Percentiles rank a stretch among this genome's conserved stretches.
phyloP scores from a whole-genome alignment of 176 grass and related monocot genomes.

The Alopecurus myosuroides region DNA sequence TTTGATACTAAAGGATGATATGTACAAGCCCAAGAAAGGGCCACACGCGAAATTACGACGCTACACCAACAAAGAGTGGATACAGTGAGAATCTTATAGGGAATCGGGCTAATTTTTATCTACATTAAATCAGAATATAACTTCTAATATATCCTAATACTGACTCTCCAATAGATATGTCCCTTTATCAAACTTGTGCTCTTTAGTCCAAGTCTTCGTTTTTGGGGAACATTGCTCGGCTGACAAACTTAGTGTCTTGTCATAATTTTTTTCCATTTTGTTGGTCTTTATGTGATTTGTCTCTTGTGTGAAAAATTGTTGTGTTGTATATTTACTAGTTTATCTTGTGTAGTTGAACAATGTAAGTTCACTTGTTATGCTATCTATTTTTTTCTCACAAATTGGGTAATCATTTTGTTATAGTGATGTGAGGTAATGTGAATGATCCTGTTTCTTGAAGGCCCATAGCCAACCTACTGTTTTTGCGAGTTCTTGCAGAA shows the following conservation, averaged over 20 bases:
- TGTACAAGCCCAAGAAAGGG: background rate
- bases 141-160: background rate
- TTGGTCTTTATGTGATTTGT: background rate
- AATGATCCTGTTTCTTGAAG: conserved; percentile 17
- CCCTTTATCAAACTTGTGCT: background rate
- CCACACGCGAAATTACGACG: too few relatives aligned
- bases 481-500: conserved; percentile 39
- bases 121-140: background rate
- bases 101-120: background rate
- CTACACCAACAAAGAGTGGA: background rate
- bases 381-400: background rate
- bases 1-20: background rate
- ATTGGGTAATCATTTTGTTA: background rate
- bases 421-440: conserved; percentile 13
- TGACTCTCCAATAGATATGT: background rate
- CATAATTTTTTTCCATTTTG: background rate
- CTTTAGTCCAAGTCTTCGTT: background rate
- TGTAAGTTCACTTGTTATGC: background rate
- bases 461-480: conserved; percentile 1
- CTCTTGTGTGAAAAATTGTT: background rate
- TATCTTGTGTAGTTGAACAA: background rate
- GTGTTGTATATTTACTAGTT: background rate
- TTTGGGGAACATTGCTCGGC: background rate
- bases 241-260: background rate
- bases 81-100: background rate